Percentiles rank a stretch among this genome's conserved stretches.
Conservation (phyloP, 1,284 basidiomycete genomes). For the Moniliella sp. region DNA sequence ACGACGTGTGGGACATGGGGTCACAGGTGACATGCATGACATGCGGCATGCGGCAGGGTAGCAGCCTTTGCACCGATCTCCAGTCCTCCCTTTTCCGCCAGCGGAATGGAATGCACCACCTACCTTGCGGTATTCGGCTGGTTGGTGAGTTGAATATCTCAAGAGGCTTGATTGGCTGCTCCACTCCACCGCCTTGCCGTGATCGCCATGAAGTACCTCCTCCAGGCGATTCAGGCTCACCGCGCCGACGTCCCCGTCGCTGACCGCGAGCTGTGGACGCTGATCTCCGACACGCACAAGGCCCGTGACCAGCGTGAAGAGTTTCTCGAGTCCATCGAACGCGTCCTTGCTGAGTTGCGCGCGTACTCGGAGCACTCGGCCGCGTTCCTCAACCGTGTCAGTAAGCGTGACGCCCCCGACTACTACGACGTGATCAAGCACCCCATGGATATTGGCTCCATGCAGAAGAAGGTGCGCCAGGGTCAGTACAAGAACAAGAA, state of each 20-base stretch:
- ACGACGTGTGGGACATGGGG: no score
- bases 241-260: slow-evolving; percentile 16
- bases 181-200: no score
- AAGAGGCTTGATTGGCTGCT: no score
- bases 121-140: no score
- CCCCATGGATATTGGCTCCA: slow-evolving; percentile 71
- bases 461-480: slow-evolving; percentile 72
- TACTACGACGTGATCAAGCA: slow-evolving; percentile 29
- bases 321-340: slow-evolving; percentile 27
- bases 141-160: no score
- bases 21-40: no score
- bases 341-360: slow-evolving; percentile 26
- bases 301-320: slow-evolving; percentile 25
- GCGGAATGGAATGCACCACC: no score
- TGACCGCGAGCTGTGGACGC: slow-evolving; percentile 19
- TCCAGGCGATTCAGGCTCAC: slow-evolving; percentile 28
- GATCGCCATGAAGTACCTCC: no score
- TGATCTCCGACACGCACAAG: slow-evolving; percentile 22
- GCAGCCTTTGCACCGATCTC: no score
- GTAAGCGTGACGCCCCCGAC: slow-evolving; percentile 30
- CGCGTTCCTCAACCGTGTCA: slow-evolving; percentile 42
- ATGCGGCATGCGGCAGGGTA: no score
- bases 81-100: no score
- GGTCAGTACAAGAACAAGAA: slow-evolving; percentile 72
- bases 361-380: slow-evolving; percentile 40